Percentiles rank a stretch among this genome's conserved stretches.
Evolutionary conservation across 225 moss, liverwort and hornwort species (phyloP).

Genomic region (Sphagnum contortum): DNA sequence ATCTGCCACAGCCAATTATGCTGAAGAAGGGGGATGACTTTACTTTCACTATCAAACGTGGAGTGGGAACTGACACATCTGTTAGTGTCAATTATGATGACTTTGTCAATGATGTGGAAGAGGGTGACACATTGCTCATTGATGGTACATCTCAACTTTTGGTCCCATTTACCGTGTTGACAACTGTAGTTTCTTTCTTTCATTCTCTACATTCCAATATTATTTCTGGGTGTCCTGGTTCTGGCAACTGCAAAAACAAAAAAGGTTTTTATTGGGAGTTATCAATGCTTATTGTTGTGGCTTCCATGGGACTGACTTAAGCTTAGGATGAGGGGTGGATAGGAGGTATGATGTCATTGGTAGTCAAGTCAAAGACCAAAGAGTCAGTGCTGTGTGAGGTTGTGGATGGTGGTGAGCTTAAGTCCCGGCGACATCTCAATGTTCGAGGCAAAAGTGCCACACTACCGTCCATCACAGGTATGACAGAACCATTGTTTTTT

Average conservation of each 20-base stretch:
- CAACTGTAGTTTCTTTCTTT: too few species aligned
- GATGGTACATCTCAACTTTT: slow-evolving; percentile 38
- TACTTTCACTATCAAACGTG: slow-evolving; percentile 85
- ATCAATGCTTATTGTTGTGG: too few species aligned
- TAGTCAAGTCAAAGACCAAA: slow-evolving; percentile 75
- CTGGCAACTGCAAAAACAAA: too few species aligned
- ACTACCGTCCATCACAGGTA: slow-evolving; percentile 93
- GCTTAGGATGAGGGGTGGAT: slow-evolving; percentile 9
- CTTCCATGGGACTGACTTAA: slow-evolving; percentile 6
- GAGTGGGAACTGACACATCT: slow-evolving; percentile 75
- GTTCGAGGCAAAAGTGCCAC: slow-evolving; percentile 99
- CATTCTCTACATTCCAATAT: too few species aligned
- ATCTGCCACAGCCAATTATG: slow-evolving; percentile 78
- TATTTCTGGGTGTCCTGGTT: too few species aligned
- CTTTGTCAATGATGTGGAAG: slow-evolving; percentile 84
- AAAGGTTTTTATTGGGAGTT: too few species aligned
- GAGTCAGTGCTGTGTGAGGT: slow-evolving; percentile 78
- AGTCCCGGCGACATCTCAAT: slow-evolving; percentile 93
- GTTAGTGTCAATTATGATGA: slow-evolving; percentile 98
- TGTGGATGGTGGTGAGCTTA: slow-evolving; percentile 89
- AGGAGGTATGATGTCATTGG: slow-evolving; percentile 99
- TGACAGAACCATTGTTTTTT: neutral
- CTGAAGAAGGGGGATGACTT: slow-evolving; percentile 70
- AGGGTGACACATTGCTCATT: slow-evolving; percentile 72
- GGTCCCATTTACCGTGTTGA: too few species aligned